Percentiles rank a stretch among this genome's conserved stretches.
Evolutionary conservation across 805 yeast species (phyloP).

Genomic region (Sugiyamaella valdiviana): DNA sequence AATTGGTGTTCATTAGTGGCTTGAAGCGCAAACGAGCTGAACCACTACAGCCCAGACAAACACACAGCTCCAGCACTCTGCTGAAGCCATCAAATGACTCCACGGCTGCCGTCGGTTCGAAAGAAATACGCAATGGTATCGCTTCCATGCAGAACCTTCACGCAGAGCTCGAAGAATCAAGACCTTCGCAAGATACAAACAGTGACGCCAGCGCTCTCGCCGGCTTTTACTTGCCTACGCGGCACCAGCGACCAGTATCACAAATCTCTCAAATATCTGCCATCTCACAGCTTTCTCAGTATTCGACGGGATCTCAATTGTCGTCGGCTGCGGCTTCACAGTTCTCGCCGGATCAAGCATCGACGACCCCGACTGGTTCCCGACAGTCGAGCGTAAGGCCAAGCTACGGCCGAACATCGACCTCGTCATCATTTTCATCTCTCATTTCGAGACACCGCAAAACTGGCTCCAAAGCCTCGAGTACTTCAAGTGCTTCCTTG

Average conservation of each 20-base stretch:
- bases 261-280: slow-evolving; percentile 46
- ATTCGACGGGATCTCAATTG: slow-evolving; percentile 37
- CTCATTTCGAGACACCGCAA: slow-evolving; percentile 17
- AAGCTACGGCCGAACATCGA: slow-evolving; percentile 18
- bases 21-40: background rate
- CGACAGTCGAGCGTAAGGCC: slow-evolving; percentile 11
- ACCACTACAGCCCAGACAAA: background rate
- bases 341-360: slow-evolving; percentile 16
- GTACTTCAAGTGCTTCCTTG: slow-evolving; percentile 26
- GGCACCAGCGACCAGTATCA: slow-evolving; percentile 42
- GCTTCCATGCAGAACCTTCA: background rate
- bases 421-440: slow-evolving; percentile 27
- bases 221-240: background rate
- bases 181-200: background rate
- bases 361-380: slow-evolving; percentile 3
- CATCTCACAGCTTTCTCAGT: slow-evolving; percentile 47
- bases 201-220: background rate
- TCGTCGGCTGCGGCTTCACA: slow-evolving; percentile 21
- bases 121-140: background rate
- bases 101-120: background rate
- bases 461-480: slow-evolving; percentile 22
- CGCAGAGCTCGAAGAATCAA: background rate
- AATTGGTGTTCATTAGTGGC: slow-evolving; percentile 5
- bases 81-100: background rate
- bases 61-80: background rate